Evolutionary conservation across 345 rosid genomes (phyloP), one percentile per base, ranked within the genome.

Genomic region (Brassica carinata): DNA sequence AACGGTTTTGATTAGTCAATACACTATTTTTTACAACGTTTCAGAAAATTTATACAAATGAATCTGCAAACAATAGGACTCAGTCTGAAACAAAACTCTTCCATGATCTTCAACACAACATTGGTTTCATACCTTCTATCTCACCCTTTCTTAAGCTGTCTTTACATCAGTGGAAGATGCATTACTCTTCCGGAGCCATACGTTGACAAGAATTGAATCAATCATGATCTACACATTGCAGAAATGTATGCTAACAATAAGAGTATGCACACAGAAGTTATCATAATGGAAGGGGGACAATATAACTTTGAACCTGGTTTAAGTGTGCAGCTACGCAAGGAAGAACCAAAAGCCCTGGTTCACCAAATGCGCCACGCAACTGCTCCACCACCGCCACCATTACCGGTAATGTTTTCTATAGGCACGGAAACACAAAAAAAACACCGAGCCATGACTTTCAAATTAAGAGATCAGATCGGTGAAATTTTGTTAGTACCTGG

Each of bases 281-380:
- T 74, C 17, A 6, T 38, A 40, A 51, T 23, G 64, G 26, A 61
- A 11, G 40, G n/a, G 7, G 27, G 2, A 17, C 43, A 36, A 3
- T 59, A 40, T 3, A 61, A 62, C 2, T 77, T 61, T 3, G 5
- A 66, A 92, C 98, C 97, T 94, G 98, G 80, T 82, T 77, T 66
- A 92, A 27, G 80, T 92, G 98, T 53, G 98, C 97, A 15, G 98
- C 92, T 57, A 94, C 94, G 84, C 98, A 94, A 45, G 97, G 98
- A 86, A 94, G 90, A 82, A 92, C 94, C 73, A 94, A 85, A 64
- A 94, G 81, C 61, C 98, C 97, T 27, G 98, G 72, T 87, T 90
- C 92, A 76, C 98, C 97, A 73, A 94, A 86, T 69, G 90, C 95
- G 78, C 98, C 92, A 5, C 95, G 83, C 8, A 94, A 85, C 79